These are phyloP conservation scores for Extremus antarcticus DNA, from an alignment of 495 filamentous ascomycete species.

Conservation along the genomic window DNA sequence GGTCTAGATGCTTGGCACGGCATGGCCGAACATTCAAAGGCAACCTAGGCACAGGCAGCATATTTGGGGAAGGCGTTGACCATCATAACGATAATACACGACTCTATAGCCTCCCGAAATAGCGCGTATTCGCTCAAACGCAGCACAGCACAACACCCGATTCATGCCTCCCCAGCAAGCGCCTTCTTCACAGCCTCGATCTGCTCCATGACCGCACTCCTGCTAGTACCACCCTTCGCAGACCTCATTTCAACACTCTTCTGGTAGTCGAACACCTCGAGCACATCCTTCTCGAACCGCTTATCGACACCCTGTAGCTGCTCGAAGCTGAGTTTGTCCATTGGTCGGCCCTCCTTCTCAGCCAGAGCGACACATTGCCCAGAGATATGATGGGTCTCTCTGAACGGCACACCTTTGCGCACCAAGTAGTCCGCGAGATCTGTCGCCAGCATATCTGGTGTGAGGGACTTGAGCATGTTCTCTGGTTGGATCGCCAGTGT, in stretches of 20 bases:
- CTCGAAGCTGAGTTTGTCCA: constrained; percentile 63
- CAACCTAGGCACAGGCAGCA: too few relatives aligned
- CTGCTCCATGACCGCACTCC: constrained; percentile 64
- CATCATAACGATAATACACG: too few relatives aligned
- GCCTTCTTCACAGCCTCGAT: constrained; percentile 54
- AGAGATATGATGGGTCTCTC: constrained; percentile 83
- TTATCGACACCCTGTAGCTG: constrained; percentile 63
- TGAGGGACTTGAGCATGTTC: constrained; percentile 68
- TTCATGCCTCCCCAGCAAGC: neutral
- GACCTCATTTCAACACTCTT: constrained; percentile 72
- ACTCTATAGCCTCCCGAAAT: too few relatives aligned
- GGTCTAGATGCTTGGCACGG: neutral
- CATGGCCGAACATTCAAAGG: too few relatives aligned
- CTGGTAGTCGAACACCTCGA: constrained; percentile 72
- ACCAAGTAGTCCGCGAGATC: constrained; percentile 90
- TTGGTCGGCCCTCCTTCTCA: constrained; percentile 58
- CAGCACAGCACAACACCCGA: neutral
- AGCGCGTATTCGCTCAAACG: neutral
- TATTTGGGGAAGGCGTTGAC: too few relatives aligned
- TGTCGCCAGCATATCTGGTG: constrained; percentile 46
- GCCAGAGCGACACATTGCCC: constrained; percentile 67
- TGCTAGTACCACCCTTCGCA: constrained; percentile 74
- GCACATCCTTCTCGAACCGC: constrained; percentile 67
- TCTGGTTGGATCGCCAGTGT: constrained; percentile 56
- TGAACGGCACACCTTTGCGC: constrained; percentile 70